Percentiles rank a stretch among this genome's conserved stretches.
Conservation (phyloP, 75 land plant species). For the Pinus albicaulis region DNA sequence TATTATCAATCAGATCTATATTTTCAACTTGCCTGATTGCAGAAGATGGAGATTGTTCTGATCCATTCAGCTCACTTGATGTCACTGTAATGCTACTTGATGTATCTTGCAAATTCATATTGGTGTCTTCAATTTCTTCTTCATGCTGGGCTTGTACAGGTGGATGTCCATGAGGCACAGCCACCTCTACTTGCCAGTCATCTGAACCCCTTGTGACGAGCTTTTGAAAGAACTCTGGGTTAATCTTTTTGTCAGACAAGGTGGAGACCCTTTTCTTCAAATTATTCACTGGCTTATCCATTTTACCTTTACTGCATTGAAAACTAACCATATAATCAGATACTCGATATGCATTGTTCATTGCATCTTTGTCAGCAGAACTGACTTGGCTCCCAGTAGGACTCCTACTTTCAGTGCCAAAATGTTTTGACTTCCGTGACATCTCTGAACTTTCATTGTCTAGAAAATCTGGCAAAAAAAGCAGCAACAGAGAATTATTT, state of each 20-base stretch:
- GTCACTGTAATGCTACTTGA: not conserved
- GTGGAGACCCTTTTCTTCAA: not conserved
- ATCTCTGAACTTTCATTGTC: slow-evolving; percentile 1
- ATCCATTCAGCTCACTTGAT: not conserved
- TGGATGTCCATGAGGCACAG: slow-evolving; percentile 34
- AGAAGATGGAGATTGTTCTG: not conserved
- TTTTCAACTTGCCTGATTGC: not conserved
- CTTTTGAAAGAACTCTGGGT: slow-evolving; percentile 44
- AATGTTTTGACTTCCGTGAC: not conserved
- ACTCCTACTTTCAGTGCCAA: not conserved
- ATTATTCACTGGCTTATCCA: slow-evolving; percentile 3
- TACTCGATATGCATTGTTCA: not conserved
- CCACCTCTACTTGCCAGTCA: slow-evolving; percentile 44
- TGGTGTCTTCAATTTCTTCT: slow-evolving; percentile 22
- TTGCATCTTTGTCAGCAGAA: not conserved
- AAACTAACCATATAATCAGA: not conserved
- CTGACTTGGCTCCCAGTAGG: not conserved
- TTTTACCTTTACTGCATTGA: not conserved
- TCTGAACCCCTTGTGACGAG: slow-evolving; percentile 13
- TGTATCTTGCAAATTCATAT: slow-evolving; percentile 16
- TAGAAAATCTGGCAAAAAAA: not conserved
- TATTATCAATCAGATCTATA: not conserved
- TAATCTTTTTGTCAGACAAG: slow-evolving; percentile 25
- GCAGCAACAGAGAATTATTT: not conserved
- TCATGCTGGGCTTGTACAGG: slow-evolving; percentile 37